Evolutionary conservation across 2,329 filamentous ascomycete genomes (phyloP), one percentile per base, ranked within the genome.

Genomic region (Huntiella decipiens): DNA sequence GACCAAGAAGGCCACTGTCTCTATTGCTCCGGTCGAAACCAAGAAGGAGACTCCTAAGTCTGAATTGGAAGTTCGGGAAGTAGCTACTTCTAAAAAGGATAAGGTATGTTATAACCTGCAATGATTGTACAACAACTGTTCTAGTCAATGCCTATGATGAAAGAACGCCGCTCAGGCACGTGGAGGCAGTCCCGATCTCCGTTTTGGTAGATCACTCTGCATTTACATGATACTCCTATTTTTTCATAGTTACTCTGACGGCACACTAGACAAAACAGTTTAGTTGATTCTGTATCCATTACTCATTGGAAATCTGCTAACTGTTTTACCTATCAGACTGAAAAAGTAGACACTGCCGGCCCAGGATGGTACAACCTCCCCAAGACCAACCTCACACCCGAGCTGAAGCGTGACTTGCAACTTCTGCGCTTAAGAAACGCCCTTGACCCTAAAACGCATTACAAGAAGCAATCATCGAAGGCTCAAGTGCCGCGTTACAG

Each of bases 341-440:
- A 50, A 36, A 41, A 51, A 22, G 19, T 43, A 22, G 51, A 67
- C 48, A 82, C 79, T 51, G 82, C 87, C 43, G 91, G 88, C 38
- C 63, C 77, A 12, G 68, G 82, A 48, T 96, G 88, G 88, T 96
- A 81, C 64, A 73, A 92, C 55, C 68, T 98, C 45, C 87, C 87
- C 4, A 78, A 78, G 55, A 95, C 88, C 19, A 70, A 83, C 43
- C 63, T 94, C 43, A 94, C 86, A 0, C 75, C 85, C 6, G 78
- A 92, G 56, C 68, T 95, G 51, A 93, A 87, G 62, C 74, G 85
- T 54, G 88, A 98, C 58, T 68, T 95, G 43, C 86, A 95, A 61
- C 67, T 96, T 8, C 67, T 98, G 49, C 79, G 84, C 53, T 88
- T 95, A 80, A 77, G 91, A 60, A 79, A 78, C 47, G 79, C 94